Base-by-base conservation (phyloP, 1,284 basidiomycete species). In the Mycena sp. region DNA sequence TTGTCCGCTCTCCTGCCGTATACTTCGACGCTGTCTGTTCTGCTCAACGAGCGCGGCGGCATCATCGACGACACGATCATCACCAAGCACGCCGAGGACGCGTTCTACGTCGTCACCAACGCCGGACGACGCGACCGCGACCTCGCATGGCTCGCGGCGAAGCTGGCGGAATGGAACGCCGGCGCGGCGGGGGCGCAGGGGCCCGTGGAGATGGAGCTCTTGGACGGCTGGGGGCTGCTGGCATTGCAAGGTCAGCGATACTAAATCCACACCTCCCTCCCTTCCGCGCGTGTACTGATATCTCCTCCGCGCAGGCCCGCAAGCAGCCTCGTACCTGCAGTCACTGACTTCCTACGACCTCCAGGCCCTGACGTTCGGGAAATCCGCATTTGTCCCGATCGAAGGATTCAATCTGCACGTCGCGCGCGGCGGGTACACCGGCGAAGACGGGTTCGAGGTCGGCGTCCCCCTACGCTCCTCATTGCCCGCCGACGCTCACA, bases 391-490 rank as follows among this genome's bases (percentile, higher is more conserved):
- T 70, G 85, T 94, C 19, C 85, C 90, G 1, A 84, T 98, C 40
- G 88, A 89, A 65, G 87, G 89, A 1, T 89, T 94, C 68, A 89
- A 91, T 69, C 83, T 95, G 62, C 98, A 99, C 75, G 88, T 99
- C 35, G 94, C 96, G 10, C 89, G 97, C n/a, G 95, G 95, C 23
- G 97, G 98, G 4, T 99, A 99, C 80, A 99, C 98, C 0, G 97
- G 98, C 32, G 98, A 99, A 79, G 97, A 99, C 76, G 98, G 97
- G 0, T 99, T 99, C 69, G 97, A 99, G 83, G 93, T 91, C 40
- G 67, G 82, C 73, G 7, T 19, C 21, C 40, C 17, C 6, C 16
- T 26, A 35, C 28, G 45, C 37, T 21, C 29, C 41, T 29, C 21
- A 6, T 32, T 17, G 23, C 32, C 40, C 6, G 12, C 38, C 32